Percentiles rank a stretch among this genome's conserved stretches.
Evolutionary conservation across 495 filamentous ascomycete genomes (phyloP).

Genomic region (Physcia stellaris): DNA sequence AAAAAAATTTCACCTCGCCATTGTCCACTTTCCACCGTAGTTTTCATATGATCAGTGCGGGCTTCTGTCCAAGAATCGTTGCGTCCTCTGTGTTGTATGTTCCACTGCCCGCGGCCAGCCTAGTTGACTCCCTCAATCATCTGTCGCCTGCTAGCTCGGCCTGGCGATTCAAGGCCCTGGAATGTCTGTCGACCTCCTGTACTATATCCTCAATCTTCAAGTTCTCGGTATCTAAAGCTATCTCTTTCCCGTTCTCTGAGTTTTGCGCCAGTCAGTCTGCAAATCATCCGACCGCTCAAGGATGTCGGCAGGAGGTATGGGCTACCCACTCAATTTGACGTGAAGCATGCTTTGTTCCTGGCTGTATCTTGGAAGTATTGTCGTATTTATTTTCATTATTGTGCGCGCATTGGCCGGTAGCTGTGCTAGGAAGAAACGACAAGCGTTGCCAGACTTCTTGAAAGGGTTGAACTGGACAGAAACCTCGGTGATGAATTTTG

Average conservation of each 20-base stretch:
- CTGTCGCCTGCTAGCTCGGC: conserved; percentile 57
- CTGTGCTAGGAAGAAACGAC: conserved; percentile 70
- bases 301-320: conserved; percentile 1
- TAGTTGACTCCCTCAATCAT: too few relatives aligned
- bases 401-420: conserved; percentile 69
- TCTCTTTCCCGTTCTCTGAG: conserved; percentile 30
- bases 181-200: conserved; percentile 84
- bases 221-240: conserved; percentile 59
- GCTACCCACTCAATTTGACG: conserved; percentile 69
- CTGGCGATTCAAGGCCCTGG: conserved; percentile 61
- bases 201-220: conserved; percentile 76
- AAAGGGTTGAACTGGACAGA: conserved; percentile 87
- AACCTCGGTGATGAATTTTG: conserved; percentile 71
- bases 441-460: conserved; percentile 56
- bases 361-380: conserved; percentile 52
- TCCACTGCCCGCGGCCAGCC: too few relatives aligned
- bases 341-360: conserved; percentile 45
- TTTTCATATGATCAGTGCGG: too few relatives aligned
- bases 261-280: not conserved
- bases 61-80: too few relatives aligned
- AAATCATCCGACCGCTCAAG: not conserved
- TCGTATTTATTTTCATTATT: conserved; percentile 63
- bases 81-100: too few relatives aligned
- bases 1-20: too few relatives aligned
- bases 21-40: too few relatives aligned